Evolutionary conservation across 495 filamentous ascomycete genomes (phyloP).

Genomic region (Rhypophila decipiens): DNA sequence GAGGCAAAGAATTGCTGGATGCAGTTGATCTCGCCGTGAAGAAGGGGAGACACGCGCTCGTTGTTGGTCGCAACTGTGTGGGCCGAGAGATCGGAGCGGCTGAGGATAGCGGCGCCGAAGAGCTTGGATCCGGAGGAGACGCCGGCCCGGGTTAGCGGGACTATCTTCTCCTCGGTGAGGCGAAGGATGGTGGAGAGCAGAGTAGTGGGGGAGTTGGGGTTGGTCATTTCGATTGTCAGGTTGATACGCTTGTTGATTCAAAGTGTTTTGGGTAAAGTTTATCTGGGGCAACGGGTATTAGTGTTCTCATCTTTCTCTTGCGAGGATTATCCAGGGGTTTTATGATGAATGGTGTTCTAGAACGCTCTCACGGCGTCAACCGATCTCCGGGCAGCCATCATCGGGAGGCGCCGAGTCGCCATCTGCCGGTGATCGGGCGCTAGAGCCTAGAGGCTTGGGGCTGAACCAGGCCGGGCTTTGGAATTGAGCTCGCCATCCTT

Average conservation of each 20-base stretch:
- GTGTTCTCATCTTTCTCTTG: not conserved
- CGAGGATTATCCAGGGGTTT: not conserved
- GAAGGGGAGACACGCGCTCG: conserved; percentile 29
- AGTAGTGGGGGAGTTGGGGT: conserved; percentile 13
- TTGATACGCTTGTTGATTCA: not conserved
- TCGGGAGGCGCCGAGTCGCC: conserved; percentile 1
- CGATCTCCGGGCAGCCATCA: not conserved
- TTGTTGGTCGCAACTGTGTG: conserved; percentile 33
- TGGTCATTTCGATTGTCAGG: conserved; percentile 9
- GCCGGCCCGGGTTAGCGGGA: conserved; percentile 29
- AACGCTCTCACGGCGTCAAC: conserved; percentile 1
- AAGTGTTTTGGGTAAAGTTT: no score
- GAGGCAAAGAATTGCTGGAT: conserved; percentile 35
- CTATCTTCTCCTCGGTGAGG: conserved; percentile 23
- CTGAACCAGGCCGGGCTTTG: no score
- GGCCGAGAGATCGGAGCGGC: conserved; percentile 17
- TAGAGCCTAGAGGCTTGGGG: no score
- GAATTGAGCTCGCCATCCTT: no score
- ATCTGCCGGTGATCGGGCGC: not conserved
- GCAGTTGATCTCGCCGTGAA: conserved; percentile 41
- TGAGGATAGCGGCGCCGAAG: conserved; percentile 35
- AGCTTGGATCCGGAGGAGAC: conserved; percentile 34
- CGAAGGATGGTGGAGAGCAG: conserved; percentile 27
- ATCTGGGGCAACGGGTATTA: no score
- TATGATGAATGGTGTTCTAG: not conserved